Conservation (phyloP, 495 filamentous ascomycete species). For the Staphylotrichum longicolle region DNA sequence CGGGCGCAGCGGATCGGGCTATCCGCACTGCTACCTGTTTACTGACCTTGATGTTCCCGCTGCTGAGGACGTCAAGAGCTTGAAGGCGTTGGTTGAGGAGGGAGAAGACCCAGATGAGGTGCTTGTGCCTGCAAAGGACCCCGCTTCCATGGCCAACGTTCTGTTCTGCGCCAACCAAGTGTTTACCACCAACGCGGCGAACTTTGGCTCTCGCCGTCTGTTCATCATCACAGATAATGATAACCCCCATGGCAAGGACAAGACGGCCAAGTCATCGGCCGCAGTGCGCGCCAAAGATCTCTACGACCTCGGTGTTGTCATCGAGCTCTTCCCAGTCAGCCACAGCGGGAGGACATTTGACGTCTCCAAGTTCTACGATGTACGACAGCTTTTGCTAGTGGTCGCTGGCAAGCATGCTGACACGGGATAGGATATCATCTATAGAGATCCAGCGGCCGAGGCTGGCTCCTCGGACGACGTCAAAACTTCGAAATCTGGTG, state of each 20-base stretch:
- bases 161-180: conserved; percentile 95
- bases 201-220: conserved; percentile 85
- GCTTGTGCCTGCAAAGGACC: conserved; percentile 65
- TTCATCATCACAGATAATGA: conserved; percentile 98
- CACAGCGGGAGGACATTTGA: conserved; percentile 73
- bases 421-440: conserved; percentile 69
- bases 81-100: conserved; percentile 70
- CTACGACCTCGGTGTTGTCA: conserved; percentile 88
- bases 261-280: conserved; percentile 67
- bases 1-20: conserved; percentile 59
- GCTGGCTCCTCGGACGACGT: conserved; percentile 49
- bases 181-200: conserved; percentile 91
- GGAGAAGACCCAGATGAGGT: conserved; percentile 67
- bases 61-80: conserved; percentile 77
- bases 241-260: conserved; percentile 73
- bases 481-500: conserved; percentile 54
- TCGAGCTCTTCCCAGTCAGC: conserved; percentile 93
- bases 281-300: conserved; percentile 89
- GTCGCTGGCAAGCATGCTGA: conserved; percentile 23
- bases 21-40: conserved; percentile 90
- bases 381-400: conserved; percentile 37
- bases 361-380: conserved; percentile 85
- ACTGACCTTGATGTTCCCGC: conserved; percentile 84
- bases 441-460: conserved; percentile 61
- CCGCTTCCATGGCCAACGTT: conserved; percentile 80